A percentile compares a stretch with the other conserved stretches of the same genome.
These are phyloP conservation scores for Euphorbia schlechtendalii DNA, from an alignment of 441 rosid genomes.

Conservation along the genomic window DNA sequence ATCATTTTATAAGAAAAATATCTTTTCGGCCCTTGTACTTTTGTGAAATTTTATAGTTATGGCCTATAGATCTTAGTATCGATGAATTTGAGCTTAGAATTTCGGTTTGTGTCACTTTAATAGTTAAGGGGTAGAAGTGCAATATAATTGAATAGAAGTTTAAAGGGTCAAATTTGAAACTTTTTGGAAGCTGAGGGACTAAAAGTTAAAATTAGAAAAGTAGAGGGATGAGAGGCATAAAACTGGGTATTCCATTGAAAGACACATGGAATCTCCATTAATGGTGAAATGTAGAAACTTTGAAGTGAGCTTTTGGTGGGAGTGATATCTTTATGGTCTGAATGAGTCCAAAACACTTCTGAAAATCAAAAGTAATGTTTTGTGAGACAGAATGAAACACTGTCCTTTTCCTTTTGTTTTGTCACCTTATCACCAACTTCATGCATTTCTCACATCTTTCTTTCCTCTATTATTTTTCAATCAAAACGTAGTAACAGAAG, in stretches of 20 bases:
- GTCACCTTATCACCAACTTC: constrained; percentile 23
- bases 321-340: constrained; percentile 28
- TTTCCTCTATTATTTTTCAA: constrained; percentile 7
- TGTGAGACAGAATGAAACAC: constrained; percentile 30
- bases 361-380: constrained; percentile 26
- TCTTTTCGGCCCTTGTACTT: too few relatives aligned
- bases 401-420: constrained; percentile 25
- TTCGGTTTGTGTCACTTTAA: too few relatives aligned
- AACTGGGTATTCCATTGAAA: neutral
- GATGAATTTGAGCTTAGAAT: too few relatives aligned
- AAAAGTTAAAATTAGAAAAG: neutral
- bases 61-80: too few relatives aligned
- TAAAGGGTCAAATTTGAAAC: neutral
- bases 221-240: neutral
- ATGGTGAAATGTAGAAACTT: constrained; percentile 18
- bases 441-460: constrained; percentile 22
- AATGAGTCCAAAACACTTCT: constrained; percentile 40
- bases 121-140: too few relatives aligned
- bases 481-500: too few relatives aligned
- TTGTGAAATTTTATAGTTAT: too few relatives aligned
- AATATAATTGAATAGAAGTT: too few relatives aligned
- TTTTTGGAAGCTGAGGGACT: neutral
- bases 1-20: too few relatives aligned
- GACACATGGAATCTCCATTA: constrained; percentile 10
- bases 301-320: neutral